phyloP scores from a whole-genome alignment of 208 protist genomes.

The Trypanosoma grayi region DNA sequence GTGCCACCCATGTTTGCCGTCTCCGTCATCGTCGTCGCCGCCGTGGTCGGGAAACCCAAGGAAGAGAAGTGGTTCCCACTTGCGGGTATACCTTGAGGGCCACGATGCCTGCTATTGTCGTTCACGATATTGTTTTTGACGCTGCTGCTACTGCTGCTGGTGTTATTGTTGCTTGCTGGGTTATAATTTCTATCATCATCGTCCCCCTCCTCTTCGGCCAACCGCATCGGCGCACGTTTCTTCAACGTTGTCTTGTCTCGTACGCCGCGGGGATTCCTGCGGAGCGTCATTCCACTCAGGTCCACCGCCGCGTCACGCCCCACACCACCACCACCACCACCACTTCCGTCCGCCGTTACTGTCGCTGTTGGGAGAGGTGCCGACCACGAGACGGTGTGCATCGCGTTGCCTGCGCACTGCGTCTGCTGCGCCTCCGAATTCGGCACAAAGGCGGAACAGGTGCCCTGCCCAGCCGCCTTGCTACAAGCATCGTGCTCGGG shows the following conservation, averaged over 20 bases:
- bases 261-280: background rate
- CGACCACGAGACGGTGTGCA: slow-evolving; percentile 3
- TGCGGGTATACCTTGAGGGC: too few species aligned
- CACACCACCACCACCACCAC: background rate
- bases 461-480: background rate
- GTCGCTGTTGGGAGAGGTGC: background rate
- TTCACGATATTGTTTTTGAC: background rate
- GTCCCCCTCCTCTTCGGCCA: background rate
- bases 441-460: background rate
- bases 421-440: background rate
- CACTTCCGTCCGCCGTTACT: background rate
- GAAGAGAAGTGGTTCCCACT: background rate
- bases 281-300: slow-evolving; percentile 17
- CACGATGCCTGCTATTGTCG: background rate
- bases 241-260: slow-evolving; percentile 22
- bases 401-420: slow-evolving; percentile 1
- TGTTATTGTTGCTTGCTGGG: background rate
- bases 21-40: background rate
- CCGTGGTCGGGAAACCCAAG: background rate
- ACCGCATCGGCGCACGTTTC: slow-evolving; percentile 23
- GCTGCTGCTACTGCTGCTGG: background rate
- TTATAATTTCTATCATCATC: background rate
- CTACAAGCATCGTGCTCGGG: slow-evolving; percentile 2
- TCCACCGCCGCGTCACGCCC: background rate
- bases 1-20: background rate